phyloP scores from a whole-genome alignment of 768 basidiomycete species.

The Phlegmacium glaucopus region DNA sequence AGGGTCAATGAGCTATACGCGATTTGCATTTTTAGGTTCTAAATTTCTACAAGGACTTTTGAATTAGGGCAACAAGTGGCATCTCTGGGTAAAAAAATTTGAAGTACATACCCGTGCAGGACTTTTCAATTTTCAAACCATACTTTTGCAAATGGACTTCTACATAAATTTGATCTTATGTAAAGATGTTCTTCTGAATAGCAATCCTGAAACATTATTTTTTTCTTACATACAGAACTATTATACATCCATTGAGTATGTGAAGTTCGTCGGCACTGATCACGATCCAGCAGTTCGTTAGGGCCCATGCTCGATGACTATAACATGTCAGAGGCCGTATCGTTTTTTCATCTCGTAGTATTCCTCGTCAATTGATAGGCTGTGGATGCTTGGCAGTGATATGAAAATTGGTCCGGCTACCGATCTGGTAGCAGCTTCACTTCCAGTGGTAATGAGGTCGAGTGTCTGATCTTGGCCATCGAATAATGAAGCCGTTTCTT shows the following conservation, averaged over 20 bases:
- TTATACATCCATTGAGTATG: too few species aligned
- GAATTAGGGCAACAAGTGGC: too few species aligned
- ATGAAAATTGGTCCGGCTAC: slow-evolving; percentile 1
- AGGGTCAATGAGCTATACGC: slow-evolving; percentile 6
- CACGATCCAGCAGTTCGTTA: slow-evolving; percentile 9
- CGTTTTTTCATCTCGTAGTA: slow-evolving; percentile 23
- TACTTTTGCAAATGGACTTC: too few species aligned
- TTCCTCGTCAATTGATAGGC: slow-evolving; percentile 10
- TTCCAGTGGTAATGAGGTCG: slow-evolving; percentile 43
- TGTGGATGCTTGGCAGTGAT: too few species aligned
- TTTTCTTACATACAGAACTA: too few species aligned
- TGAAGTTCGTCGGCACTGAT: background rate
- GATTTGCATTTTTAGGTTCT: too few species aligned
- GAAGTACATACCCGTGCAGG: too few species aligned
- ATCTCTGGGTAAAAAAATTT: too few species aligned
- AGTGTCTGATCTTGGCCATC: slow-evolving; percentile 53
- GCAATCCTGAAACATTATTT: too few species aligned
- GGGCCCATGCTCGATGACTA: slow-evolving; percentile 4
- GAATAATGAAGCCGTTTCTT: slow-evolving; percentile 72
- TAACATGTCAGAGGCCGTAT: slow-evolving; percentile 17
- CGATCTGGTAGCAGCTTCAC: slow-evolving; percentile 33
- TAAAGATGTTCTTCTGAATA: background rate
- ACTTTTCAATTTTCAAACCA: too few species aligned
- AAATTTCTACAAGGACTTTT: too few species aligned
- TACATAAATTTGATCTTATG: too few species aligned